These are phyloP conservation scores for Calocera cornea DNA, from an alignment of 768 basidiomycete genomes.

Conservation along the genomic window DNA sequence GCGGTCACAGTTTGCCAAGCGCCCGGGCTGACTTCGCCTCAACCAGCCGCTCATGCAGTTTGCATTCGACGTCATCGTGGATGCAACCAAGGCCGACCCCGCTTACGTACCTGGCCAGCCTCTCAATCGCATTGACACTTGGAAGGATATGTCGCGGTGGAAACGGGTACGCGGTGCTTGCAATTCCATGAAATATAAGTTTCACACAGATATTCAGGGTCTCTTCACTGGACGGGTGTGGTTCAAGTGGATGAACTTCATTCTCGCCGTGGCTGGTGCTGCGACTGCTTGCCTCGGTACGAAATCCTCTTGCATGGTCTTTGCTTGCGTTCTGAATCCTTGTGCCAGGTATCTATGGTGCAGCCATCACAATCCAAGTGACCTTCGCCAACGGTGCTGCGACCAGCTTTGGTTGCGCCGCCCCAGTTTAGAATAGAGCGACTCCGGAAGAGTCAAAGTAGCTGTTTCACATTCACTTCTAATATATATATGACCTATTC, in stretches of 20 bases:
- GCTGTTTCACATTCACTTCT: too few relatives aligned
- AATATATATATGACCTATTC: too few relatives aligned
- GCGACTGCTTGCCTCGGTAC: not conserved
- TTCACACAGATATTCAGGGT: not conserved
- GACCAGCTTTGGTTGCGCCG: not conserved
- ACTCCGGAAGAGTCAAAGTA: too few relatives aligned
- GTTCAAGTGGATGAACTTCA: slow-evolving; percentile 5
- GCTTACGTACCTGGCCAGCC: not conserved
- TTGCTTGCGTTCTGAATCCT: not conserved
- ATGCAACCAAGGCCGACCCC: not conserved
- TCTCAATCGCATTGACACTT: not conserved
- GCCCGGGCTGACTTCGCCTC: not conserved
- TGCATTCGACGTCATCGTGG: not conserved
- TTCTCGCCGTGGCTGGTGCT: not conserved
- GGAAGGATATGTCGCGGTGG: not conserved
- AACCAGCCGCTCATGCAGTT: not conserved
- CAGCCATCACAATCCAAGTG: not conserved
- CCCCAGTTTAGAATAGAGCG: not conserved
- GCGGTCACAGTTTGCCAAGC: not conserved
- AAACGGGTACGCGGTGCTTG: not conserved
- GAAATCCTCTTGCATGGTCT: not conserved
- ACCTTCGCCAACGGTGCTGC: slow-evolving; percentile 1
- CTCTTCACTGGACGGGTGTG: not conserved
- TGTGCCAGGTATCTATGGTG: not conserved
- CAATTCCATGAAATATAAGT: not conserved